Evolutionary conservation across 306 rosid genomes (phyloP), one percentile per base, ranked within the genome.

Genomic region (Quercus alba): DNA sequence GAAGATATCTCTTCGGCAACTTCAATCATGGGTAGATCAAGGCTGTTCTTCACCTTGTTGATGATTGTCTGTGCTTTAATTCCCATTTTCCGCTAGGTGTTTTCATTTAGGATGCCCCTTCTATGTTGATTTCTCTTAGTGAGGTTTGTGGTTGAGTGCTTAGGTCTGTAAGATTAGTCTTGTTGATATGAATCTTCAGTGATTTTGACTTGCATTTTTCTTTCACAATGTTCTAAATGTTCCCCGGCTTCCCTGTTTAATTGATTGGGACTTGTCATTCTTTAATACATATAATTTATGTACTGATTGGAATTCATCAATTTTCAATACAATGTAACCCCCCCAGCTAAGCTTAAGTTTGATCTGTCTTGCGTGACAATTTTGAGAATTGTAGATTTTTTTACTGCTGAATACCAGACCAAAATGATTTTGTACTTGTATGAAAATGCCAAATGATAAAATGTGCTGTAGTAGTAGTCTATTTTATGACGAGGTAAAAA

Each of bases 101-200:
- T 73, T 75, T 78, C 4, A 23, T 19, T 68, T 51, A 56, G 57
- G 12, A 69, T 59, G 46, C 59, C 56, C 69, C 38, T 17, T 61
- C 7, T 70, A 77, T 75, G 82, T 75, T 81, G 35, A 74, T 74
- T 82, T 77, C 75, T 85, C 82, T 81, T 56, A 57, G 84, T 83
- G 81, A 86, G 86, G 84, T 64, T 84, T 92, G 88, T 81, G 91
- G 80, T 80, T 82, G 87, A 72, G 82, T 82, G 84, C 56, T 73
- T 86, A 77, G 85, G 77, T 77, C 79, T 88, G 90, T 90, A 75
- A 84, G 88, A 78, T 84, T 72, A 57, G 77, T 61, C 71, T 78
- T 88, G 93, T 93, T 84, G 87, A 91, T 88, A 81, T 82, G 78
- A 77, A 81, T 79, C 62, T 72, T 88, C 79, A 56, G 84, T 84